Percentiles rank a stretch among this genome's conserved stretches.
Evolutionary conservation across 768 basidiomycete genomes (phyloP).

Genomic region (Lactarius vividus): DNA sequence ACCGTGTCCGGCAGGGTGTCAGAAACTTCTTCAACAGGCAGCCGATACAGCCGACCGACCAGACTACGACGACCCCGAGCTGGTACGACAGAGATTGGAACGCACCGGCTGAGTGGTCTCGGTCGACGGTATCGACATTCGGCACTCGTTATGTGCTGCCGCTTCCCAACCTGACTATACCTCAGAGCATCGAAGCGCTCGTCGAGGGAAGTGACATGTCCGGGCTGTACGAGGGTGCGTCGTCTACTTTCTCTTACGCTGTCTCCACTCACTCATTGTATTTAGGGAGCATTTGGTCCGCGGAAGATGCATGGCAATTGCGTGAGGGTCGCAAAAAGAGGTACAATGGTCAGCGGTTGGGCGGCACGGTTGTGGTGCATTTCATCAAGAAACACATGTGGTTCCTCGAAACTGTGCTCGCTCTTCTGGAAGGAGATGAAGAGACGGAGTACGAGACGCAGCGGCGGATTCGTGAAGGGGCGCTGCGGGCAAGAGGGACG

Average conservation of each 20-base stretch:
- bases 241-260: neutral
- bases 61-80: conserved; percentile 31
- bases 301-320: conserved; percentile 64
- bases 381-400: conserved; percentile 97
- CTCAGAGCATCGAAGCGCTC: conserved; percentile 83
- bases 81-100: conserved; percentile 30
- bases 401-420: conserved; percentile 92
- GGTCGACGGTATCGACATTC: conserved; percentile 86
- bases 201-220: conserved; percentile 92
- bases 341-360: conserved; percentile 69
- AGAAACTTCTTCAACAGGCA: conserved; percentile 49
- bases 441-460: conserved; percentile 47
- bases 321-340: conserved; percentile 67
- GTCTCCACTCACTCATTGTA: conserved; percentile 3
- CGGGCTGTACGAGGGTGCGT: conserved; percentile 57
- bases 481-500: neutral
- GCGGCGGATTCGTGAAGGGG: conserved; percentile 19
- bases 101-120: conserved; percentile 63
- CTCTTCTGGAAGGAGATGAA: conserved; percentile 79
- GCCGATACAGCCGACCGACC: conserved; percentile 26
- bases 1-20: conserved; percentile 60
- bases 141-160: conserved; percentile 73
- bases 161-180: conserved; percentile 56
- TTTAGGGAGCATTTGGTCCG: conserved; percentile 55
- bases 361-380: conserved; percentile 94